phyloP scores from a whole-genome alignment of 148 eudicot species.

The Gaultheria prostrata region DNA sequence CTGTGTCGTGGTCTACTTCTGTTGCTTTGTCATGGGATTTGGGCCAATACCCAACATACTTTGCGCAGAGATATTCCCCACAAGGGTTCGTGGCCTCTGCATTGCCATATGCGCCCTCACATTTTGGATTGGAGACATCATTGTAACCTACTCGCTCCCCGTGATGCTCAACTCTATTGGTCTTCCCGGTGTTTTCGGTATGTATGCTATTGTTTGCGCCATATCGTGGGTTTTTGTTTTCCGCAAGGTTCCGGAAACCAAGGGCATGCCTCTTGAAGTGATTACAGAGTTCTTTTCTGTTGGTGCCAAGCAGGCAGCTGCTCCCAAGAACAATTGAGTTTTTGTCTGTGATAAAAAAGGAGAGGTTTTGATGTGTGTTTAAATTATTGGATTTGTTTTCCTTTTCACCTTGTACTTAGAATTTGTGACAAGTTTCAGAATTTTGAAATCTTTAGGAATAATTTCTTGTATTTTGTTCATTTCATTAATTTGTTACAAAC shows the following conservation, averaged over 20 bases:
- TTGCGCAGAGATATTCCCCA: conserved; percentile 92
- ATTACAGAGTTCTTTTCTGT: conserved; percentile 87
- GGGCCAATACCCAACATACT: conserved; percentile 92
- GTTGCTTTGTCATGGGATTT: conserved; percentile 75
- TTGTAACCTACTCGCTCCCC: conserved; percentile 77
- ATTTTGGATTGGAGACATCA: conserved; percentile 71
- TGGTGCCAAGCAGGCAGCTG: conserved; percentile 47
- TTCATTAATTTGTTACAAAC: not conserved
- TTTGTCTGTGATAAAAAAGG: conserved; percentile 24
- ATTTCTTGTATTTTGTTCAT: not conserved
- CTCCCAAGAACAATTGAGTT: conserved; percentile 29
- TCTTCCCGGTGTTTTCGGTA: conserved; percentile 59
- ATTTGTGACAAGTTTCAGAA: conserved; percentile 5
- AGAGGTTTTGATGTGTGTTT: not conserved
- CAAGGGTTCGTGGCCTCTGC: conserved; percentile 85
- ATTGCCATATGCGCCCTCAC: conserved; percentile 81
- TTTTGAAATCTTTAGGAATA: not conserved
- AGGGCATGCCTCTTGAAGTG: conserved; percentile 94
- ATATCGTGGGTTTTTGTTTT: conserved; percentile 72
- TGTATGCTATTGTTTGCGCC: conserved; percentile 63
- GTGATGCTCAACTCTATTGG: conserved; percentile 71
- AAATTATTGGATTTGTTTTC: not conserved
- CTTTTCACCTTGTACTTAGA: not conserved
- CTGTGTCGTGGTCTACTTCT: conserved; percentile 77
- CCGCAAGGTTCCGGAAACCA: conserved; percentile 86